A percentile compares a stretch with the other conserved stretches of the same genome.
Evolutionary conservation across 179 eudicot species (phyloP).

Genomic region (Silene noctiflora): DNA sequence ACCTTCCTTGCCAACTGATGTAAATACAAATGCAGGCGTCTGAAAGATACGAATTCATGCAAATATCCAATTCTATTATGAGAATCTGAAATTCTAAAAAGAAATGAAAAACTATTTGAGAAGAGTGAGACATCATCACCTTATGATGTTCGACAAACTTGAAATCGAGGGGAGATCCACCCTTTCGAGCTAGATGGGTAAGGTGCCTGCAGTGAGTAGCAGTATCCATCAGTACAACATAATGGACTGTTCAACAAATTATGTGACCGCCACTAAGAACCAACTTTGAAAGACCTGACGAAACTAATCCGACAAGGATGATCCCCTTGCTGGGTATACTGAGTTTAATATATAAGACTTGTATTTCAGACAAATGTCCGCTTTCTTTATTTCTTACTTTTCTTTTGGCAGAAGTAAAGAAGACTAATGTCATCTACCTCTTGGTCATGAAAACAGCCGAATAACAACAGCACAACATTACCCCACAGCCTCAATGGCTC

Average conservation of each 20-base stretch:
- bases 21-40: slow-evolving; percentile 87
- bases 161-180: slow-evolving; percentile 77
- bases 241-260: neutral
- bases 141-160: slow-evolving; percentile 93
- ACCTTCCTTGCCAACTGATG: slow-evolving; percentile 72
- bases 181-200: slow-evolving; percentile 69
- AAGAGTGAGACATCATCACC: slow-evolving; percentile 34
- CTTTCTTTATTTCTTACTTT: too few species aligned
- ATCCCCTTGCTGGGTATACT: neutral
- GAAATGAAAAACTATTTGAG: neutral
- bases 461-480: too few species aligned
- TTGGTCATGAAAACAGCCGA: too few species aligned
- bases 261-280: neutral
- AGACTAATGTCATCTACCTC: too few species aligned
- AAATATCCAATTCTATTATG: too few species aligned
- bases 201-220: slow-evolving; percentile 62
- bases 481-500: too few species aligned
- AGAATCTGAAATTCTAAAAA: too few species aligned
- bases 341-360: too few species aligned
- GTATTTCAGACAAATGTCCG: too few species aligned
- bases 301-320: neutral
- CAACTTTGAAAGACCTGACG: neutral
- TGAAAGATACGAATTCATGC: slow-evolving; percentile 13
- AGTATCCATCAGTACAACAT: neutral
- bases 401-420: too few species aligned